Evolutionary conservation across 2,329 filamentous ascomycete genomes (phyloP), one percentile per base, ranked within the genome.

Genomic region (Didymella segeticola): DNA sequence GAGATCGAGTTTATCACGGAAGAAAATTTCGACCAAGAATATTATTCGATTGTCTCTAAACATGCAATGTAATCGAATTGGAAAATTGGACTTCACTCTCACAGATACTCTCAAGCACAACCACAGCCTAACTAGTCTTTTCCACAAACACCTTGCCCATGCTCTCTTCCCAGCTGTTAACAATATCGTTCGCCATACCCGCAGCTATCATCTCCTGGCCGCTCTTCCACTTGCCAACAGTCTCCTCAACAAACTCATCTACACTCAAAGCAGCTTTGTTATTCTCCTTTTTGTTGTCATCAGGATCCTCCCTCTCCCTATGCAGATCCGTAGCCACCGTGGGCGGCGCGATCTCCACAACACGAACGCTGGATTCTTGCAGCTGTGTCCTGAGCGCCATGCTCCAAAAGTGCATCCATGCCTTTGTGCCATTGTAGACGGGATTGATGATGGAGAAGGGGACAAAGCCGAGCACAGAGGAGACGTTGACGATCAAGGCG

Each of bases 231-330:
- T 78, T 79, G 38, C 63, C 62, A 1, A 69, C 58, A 1, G 84
- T 70, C 45, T 81, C 78, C 5, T 77, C 69, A 71, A 84, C 81
- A 56, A 85, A 86, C 67, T 86, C 83, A 0, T 82, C 79, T 4
- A 85, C 67, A 0, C 69, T 76, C 66, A 86, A 58, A 9, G 71
- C 61, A 26, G 80, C 80, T n/a, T 71, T 58, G 30, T 82, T 83
- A n/a, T 82, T 80, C 5, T 79, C 70, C 71, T 85, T 86, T 70
- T 84, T 86, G 49, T 85, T 85, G 56, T 85, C 81, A 57, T 85
- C 78, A 1, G 83, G 82, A 60, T 86, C 77, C 38, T 77, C 73
- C 23, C 83, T 70, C 59, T 86, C 83, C 0, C 83, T 75, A 65
- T 86, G 82, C 30, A 86, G 61, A 58, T 84, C 80, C 4, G 82